Evolutionary conservation across 2,329 filamentous ascomycete species (phyloP).

Genomic region (Monilinia fructigena): DNA sequence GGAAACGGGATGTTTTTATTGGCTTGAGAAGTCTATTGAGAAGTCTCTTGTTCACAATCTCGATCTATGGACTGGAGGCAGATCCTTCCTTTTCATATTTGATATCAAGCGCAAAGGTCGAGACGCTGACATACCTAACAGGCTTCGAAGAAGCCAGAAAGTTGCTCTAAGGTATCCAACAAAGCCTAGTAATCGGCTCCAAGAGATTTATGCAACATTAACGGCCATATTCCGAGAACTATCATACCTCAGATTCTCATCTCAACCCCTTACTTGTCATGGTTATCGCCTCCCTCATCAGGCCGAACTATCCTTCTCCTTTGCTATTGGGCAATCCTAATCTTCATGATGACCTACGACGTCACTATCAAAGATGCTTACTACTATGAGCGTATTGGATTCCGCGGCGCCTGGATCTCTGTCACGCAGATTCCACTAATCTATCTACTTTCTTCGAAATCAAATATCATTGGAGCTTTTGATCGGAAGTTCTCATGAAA

Average conservation of each 20-base stretch:
- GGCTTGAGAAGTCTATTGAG: not conserved
- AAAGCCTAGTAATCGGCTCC: slow-evolving; percentile 47
- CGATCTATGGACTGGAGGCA: too few relatives aligned
- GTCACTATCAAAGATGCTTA: slow-evolving; percentile 53
- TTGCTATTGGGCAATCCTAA: slow-evolving; percentile 58
- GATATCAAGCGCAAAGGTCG: not conserved
- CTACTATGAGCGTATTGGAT: slow-evolving; percentile 65
- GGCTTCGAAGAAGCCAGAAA: slow-evolving; percentile 47
- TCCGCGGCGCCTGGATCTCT: slow-evolving; percentile 66
- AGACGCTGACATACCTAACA: slow-evolving; percentile 33
- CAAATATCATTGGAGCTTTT: slow-evolving; percentile 58
- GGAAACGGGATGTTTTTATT: not conserved
- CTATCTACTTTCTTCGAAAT: slow-evolving; percentile 60
- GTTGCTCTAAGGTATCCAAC: slow-evolving; percentile 49
- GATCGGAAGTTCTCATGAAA: slow-evolving; percentile 64
- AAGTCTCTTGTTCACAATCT: not conserved
- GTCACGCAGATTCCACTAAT: slow-evolving; percentile 63
- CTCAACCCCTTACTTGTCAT: slow-evolving; percentile 48
- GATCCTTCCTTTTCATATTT: not conserved
- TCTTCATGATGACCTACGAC: slow-evolving; percentile 55
- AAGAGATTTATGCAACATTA: slow-evolving; percentile 57
- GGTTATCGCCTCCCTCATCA: slow-evolving; percentile 58
- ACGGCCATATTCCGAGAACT: slow-evolving; percentile 58
- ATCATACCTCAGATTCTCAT: slow-evolving; percentile 54
- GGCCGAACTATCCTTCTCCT: slow-evolving; percentile 55